Conservation (phyloP, 495 filamentous ascomycete genomes). For the Hypoxylon subgilvum region DNA sequence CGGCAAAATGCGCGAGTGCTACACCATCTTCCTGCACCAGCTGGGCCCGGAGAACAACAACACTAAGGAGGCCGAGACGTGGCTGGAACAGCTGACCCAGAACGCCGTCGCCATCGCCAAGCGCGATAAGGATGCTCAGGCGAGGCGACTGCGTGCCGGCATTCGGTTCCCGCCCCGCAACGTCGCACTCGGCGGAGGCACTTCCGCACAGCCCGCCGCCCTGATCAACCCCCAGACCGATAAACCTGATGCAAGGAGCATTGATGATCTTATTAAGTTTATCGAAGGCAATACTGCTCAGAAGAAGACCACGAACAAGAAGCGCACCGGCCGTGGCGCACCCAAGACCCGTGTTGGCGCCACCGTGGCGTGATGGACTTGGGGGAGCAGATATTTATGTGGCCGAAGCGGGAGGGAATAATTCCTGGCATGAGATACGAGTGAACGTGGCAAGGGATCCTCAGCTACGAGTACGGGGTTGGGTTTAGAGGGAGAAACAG, state of each 20-base stretch:
- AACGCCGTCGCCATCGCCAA: conserved; percentile 93
- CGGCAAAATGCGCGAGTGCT: conserved; percentile 89
- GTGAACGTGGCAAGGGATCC: too few species aligned
- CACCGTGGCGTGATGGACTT: conserved; percentile 1
- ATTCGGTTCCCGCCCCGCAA: conserved; percentile 57
- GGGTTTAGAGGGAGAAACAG: too few species aligned
- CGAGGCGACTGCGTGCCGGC: conserved; percentile 65
- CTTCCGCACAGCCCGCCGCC: conserved; percentile 31
- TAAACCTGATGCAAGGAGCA: conserved; percentile 71
- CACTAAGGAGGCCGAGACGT: conserved; percentile 91
- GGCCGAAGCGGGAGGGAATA: too few species aligned
- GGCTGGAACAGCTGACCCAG: conserved; percentile 94
- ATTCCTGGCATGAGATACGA: too few species aligned
- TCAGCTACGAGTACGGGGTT: too few species aligned
- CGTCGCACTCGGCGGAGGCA: conserved; percentile 49
- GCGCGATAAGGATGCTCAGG: conserved; percentile 84
- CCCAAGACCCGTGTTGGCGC: conserved; percentile 70
- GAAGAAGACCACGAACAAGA: conserved; percentile 69
- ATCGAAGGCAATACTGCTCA: conserved; percentile 75
- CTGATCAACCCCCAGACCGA: conserved; percentile 24
- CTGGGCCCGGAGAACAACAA: conserved; percentile 89
- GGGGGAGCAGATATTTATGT: too few species aligned
- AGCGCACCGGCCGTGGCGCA: conserved; percentile 69
- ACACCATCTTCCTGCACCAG: conserved; percentile 87
- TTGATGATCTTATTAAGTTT: conserved; percentile 86